These are phyloP conservation scores for Colletotrichum australisinense DNA, from an alignment of 2,329 filamentous ascomycete species.

Conservation along the genomic window DNA sequence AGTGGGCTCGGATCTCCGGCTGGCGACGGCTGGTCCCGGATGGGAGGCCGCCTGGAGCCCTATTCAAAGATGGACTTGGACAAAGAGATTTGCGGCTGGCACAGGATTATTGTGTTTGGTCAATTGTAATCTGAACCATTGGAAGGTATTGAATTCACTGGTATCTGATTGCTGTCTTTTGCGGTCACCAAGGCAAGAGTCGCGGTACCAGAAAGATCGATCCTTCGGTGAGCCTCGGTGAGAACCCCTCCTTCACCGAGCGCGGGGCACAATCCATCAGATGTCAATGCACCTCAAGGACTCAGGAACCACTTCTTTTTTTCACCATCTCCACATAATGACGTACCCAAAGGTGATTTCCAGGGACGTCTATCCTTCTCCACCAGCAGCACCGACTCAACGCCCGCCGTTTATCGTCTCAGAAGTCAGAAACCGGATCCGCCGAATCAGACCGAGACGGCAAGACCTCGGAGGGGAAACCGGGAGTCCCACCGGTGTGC, in stretches of 20 bases:
- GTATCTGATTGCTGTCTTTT: neutral
- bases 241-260: slow-evolving; percentile 13
- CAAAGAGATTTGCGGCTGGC: neutral
- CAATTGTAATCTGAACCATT: neutral
- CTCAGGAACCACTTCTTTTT: slow-evolving; percentile 21
- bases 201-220: too few relatives aligned
- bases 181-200: neutral
- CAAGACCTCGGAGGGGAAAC: neutral
- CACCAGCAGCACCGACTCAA: slow-evolving; percentile 1
- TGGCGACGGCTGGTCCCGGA: slow-evolving; percentile 1
- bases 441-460: slow-evolving; percentile 24
- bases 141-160: neutral
- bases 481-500: neutral
- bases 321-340: slow-evolving; percentile 15
- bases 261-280: neutral
- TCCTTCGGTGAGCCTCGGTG: neutral
- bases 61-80: neutral
- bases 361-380: slow-evolving; percentile 1
- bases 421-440: slow-evolving; percentile 13
- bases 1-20: neutral
- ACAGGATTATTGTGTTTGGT: rapidly evolving
- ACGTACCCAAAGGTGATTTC: slow-evolving; percentile 16
- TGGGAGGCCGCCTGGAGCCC: too few relatives aligned
- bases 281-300: neutral
- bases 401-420: slow-evolving; percentile 1